Conservation (phyloP, 148 eudicot genomes). For the Spergularia bocconei region DNA sequence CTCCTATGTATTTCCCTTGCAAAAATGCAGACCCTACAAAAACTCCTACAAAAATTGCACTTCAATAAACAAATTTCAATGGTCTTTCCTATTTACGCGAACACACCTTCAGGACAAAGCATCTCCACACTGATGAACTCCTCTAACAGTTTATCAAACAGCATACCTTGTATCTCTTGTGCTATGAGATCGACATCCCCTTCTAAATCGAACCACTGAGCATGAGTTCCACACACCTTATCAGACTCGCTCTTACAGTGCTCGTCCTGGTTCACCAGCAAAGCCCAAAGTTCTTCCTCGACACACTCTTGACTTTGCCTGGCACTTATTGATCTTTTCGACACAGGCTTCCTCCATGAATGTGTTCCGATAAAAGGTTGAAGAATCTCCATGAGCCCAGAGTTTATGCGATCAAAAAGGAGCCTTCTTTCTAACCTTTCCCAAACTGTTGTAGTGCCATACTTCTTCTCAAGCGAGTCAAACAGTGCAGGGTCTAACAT, state of each 20-base stretch:
- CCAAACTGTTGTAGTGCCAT: conserved; percentile 54
- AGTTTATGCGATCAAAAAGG: conserved; percentile 66
- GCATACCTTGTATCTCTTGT: conserved; percentile 48
- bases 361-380: conserved; percentile 31
- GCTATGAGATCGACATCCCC: conserved; percentile 48
- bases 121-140: conserved; percentile 37
- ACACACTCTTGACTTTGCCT: conserved; percentile 34
- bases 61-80: conserved; percentile 8
- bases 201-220: conserved; percentile 43
- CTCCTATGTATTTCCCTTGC: conserved; percentile 19
- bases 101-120: conserved; percentile 1
- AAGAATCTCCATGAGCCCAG: conserved; percentile 50
- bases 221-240: conserved; percentile 37
- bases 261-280: conserved; percentile 46
- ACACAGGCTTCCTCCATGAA: conserved; percentile 30
- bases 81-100: conserved; percentile 8
- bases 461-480: conserved; percentile 66
- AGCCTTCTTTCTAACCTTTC: conserved; percentile 64
- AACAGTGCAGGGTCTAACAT: conserved; percentile 50
- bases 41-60: conserved; percentile 16
- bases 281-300: conserved; percentile 56
- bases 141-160: conserved; percentile 48
- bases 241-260: conserved; percentile 36
- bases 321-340: conserved; percentile 24
- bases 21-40: conserved; percentile 18